Evolutionary conservation across 495 filamentous ascomycete species (phyloP), one percentile per base, ranked within the genome.

Genomic region (Penicillium salamii): DNA sequence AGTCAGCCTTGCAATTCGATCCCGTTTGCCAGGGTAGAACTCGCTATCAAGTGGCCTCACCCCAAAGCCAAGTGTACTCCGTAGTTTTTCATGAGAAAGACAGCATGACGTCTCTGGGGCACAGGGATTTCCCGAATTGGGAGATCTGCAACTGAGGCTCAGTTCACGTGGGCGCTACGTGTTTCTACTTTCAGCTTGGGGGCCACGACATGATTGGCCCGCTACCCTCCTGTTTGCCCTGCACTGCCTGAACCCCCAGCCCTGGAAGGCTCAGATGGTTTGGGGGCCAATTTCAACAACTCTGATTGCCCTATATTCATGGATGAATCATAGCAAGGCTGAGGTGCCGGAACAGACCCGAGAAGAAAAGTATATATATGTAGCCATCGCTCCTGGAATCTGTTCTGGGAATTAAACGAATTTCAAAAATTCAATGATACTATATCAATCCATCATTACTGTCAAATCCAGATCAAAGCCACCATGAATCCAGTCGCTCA

Each of bases 381-480:
- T 3, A 5, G 29, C 12, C 23, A 26, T n/a, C n/a, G n/a, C n/a
- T n/a, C n/a, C n/a, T n/a, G n/a, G n/a, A n/a, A n/a, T n/a, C n/a
- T n/a, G n/a, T n/a, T n/a, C n/a, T n/a, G n/a, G n/a, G n/a, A n/a
- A n/a, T n/a, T n/a, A n/a, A n/a, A n/a, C n/a, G n/a, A n/a, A n/a
- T n/a, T n/a, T n/a, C n/a, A n/a, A n/a, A 26, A 26, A 26, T 26
- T 26, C 23, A 26, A 26, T 26, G 23, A 26, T 26, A 3, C 23
- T 26, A 8, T 26, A 26, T 8, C 23, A 26, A 4, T 8, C 23
- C 23, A 26, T 8, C 23, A 23, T 13, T 13, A 5, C 12, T 20
- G 13, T 35, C 15, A 8, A 26, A 26, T 26, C 6, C 43, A 19
- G 32, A 21, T 21, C 49, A n/a, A 55, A 52, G 35, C 47, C 14